Evolutionary conservation across 768 basidiomycete species (phyloP), one percentile per base, ranked within the genome.

Genomic region (Collybia mongolica): DNA sequence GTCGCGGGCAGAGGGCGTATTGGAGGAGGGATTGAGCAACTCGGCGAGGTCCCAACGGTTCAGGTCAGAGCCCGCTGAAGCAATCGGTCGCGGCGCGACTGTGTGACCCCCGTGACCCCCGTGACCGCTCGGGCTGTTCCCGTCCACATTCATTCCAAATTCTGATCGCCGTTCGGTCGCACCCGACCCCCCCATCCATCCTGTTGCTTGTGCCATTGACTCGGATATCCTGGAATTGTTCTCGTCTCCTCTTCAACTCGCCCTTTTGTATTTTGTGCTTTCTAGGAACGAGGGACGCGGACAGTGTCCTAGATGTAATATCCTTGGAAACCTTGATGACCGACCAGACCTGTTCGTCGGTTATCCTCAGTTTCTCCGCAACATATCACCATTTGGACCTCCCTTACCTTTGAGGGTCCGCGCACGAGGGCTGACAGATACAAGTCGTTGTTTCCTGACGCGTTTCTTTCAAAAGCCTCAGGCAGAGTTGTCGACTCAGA

Each of bases 131-230:
- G 37, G 43, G 39, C 53, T 57, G 53, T 54, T 53, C 58, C 58
- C 61, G 64, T 64, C 63, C 65, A 63, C 61, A 60, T 63, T 66
- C 65, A 63, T 67, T 49, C 54, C 60, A 56, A 74, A 69, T 69
- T 77, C 73, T 77, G 80, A 81, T 81, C 81, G 80, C 63, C 70
- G 68, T 75, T 79, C 80, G 80, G 80, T 54, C 60, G 62, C 70
- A 76, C 68, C 75, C 74, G 77, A 72, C 32, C 32, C 32, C 7
- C 9, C 32, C 32, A 32, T 32, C 32, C 32, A 32, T 12, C 32
- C 32, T 32, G 32, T 14, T 32, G 32, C 11, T 32, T 32, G 32
- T 11, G 32, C 32, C 32, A 32, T 32, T 32, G 32, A 3, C 11
- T 32, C 14, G 9, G 5, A 12, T 2, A 14, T 32, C 14, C 32